Evolutionary conservation across 768 basidiomycete genomes (phyloP).

Genomic region (Mycena epipterygia): DNA sequence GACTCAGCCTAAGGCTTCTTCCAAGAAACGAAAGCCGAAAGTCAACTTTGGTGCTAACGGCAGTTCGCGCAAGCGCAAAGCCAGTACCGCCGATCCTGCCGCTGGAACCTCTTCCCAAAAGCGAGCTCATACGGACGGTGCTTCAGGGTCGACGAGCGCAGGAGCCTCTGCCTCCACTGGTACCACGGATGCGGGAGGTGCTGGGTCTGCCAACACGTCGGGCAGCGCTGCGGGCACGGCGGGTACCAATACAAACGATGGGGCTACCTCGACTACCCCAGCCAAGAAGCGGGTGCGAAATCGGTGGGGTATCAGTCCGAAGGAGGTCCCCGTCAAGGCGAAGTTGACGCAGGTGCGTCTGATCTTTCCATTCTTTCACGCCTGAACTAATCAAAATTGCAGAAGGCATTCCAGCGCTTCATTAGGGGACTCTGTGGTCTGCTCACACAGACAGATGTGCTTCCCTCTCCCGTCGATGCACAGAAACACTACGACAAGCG

Average conservation of each 20-base stretch:
- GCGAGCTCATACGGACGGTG: neutral
- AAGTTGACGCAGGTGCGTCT: constrained; percentile 10
- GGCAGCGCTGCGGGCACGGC: neutral
- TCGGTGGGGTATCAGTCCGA: constrained; percentile 8
- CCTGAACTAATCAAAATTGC: neutral
- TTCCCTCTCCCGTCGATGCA: neutral
- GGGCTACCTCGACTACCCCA: neutral
- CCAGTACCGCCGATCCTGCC: neutral
- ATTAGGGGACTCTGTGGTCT: constrained; percentile 7
- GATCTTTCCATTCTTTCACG: neutral
- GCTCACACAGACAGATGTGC: neutral
- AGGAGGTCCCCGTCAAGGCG: neutral
- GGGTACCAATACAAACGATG: neutral
- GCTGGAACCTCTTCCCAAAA: constrained; percentile 2
- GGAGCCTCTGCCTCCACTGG: neutral
- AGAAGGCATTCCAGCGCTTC: constrained; percentile 13
- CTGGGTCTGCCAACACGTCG: neutral
- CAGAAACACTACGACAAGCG: constrained; percentile 19
- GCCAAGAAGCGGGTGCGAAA: constrained; percentile 4
- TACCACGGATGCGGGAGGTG: neutral
- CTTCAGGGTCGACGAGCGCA: neutral
- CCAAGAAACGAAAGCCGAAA: neutral
- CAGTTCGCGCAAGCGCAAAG: neutral
- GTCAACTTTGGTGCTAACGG: neutral
- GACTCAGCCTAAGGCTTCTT: neutral